Conservation (phyloP, 2,329 filamentous ascomycete genomes). For the Fusarium subglutinans region DNA sequence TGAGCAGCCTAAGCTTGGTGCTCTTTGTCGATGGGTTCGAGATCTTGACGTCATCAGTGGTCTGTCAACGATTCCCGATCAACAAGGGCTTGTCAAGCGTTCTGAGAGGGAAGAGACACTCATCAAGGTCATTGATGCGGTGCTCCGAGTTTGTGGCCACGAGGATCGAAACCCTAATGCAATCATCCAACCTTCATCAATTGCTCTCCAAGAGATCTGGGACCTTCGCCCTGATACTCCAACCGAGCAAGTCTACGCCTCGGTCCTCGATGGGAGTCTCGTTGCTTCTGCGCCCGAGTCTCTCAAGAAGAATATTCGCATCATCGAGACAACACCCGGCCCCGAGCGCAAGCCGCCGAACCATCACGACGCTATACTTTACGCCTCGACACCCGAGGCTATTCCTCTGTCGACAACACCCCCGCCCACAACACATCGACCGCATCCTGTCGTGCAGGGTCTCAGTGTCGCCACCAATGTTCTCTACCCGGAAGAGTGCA, state of each 20-base stretch:
- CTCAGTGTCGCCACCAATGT: conserved; percentile 69
- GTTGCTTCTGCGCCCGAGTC: conserved; percentile 51
- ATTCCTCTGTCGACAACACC: conserved; percentile 58
- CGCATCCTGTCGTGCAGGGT: conserved; percentile 70
- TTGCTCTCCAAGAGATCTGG: conserved; percentile 69
- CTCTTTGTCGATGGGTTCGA: conserved; percentile 76
- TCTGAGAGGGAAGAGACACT: conserved; percentile 62
- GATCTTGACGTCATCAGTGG: conserved; percentile 76
- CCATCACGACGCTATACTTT: conserved; percentile 71
- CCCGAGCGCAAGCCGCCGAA: conserved; percentile 73
- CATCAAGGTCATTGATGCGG: conserved; percentile 69
- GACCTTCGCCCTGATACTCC: conserved; percentile 59
- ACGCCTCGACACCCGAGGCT: conserved; percentile 67
- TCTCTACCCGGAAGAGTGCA: conserved; percentile 69
- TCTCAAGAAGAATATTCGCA: conserved; percentile 56
- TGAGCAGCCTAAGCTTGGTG: conserved; percentile 72
- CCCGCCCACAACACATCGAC: conserved; percentile 61
- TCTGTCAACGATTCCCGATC: conserved; percentile 64
- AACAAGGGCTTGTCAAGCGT: conserved; percentile 50
- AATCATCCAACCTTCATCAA: conserved; percentile 49
- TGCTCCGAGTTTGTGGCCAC: conserved; percentile 70
- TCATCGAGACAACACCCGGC: conserved; percentile 71
- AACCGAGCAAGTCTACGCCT: conserved; percentile 61
- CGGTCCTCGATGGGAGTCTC: conserved; percentile 67
- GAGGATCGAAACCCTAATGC: conserved; percentile 59